Evolutionary conservation across 1,284 basidiomycete genomes (phyloP), one percentile per base, ranked within the genome.

Genomic region (Microbotryum saponariae): DNA sequence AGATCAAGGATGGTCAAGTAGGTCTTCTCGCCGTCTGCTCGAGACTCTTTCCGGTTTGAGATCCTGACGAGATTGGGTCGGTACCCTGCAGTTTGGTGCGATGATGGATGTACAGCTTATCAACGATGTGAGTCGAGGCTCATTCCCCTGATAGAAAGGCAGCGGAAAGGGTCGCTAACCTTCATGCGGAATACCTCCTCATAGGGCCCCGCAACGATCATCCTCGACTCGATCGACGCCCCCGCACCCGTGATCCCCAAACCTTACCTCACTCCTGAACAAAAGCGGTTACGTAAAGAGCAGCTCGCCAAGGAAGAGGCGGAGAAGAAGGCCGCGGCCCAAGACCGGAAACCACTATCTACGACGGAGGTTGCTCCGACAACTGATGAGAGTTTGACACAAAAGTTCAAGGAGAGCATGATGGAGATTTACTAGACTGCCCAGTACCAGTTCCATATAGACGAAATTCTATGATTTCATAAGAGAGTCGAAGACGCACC

Each of bases 91-190:
- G 61, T 69, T 69, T 44, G 63, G 63, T 23, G 62, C 62, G 0
- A 71, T 70, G 70, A 70, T 71, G 70, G 61, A 70, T 14, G 69
- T 71, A 0, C 55, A 64, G 9, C 62, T 71, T 16, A 63, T 61
- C 1, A 71, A 70, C 58, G 70, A 71, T 33, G 70, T 67, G 27
- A 21, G 59, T 42, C 7, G 31, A 10, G 31, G 31, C 31, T 31
- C 31, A 7, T 31, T 31, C 31, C 31, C 9, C 31, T 31, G 7
- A 31, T 31, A 31, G 7, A 10, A 31, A 31, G 7, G 31, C 7
- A 10, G 31, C 31, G 31, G 31, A 10, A 31, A 31, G 9, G 31
- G 31, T 2, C 7, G 31, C 31, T 21, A 12, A 21, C 10, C 48
- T 44, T 45, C 18, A 5, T 44, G 18, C 31, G 14, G 6, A 46